Conservation (phyloP, 768 basidiomycete species). For the Coprinellus micaceus region DNA sequence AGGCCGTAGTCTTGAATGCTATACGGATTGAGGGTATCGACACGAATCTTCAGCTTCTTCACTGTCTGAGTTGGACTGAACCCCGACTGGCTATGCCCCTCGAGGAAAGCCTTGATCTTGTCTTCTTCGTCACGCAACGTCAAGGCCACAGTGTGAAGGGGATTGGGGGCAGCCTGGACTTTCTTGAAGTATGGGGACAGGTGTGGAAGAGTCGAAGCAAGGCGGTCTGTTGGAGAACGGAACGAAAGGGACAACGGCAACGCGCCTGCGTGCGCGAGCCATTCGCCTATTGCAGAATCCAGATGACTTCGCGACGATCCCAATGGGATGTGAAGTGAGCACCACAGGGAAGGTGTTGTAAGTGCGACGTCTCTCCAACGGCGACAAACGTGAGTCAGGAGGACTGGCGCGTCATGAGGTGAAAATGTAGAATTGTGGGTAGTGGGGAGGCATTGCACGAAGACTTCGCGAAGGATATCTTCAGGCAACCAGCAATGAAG, state of each 20-base stretch:
- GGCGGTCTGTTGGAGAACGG: too few relatives aligned
- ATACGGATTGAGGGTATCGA: neutral
- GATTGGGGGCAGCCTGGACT: too few relatives aligned
- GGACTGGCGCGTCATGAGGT: constrained; percentile 5
- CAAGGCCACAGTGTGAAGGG: too few relatives aligned
- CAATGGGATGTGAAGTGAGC: constrained; percentile 1
- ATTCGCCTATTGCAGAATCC: neutral
- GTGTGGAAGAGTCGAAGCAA: too few relatives aligned
- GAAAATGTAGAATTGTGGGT: constrained; percentile 5
- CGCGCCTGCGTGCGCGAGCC: neutral
- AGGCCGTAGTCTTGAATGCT: too few relatives aligned
- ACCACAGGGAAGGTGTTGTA: constrained; percentile 6
- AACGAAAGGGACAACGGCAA: neutral
- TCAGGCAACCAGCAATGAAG: constrained; percentile 1
- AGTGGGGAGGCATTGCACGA: constrained; percentile 10
- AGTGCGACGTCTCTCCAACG: constrained; percentile 9
- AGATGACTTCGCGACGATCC: too few relatives aligned
- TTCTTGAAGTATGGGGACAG: too few relatives aligned
- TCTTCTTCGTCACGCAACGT: too few relatives aligned
- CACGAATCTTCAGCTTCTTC: neutral
- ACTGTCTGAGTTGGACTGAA: neutral
- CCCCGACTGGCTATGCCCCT: too few relatives aligned
- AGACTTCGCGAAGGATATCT: constrained; percentile 9
- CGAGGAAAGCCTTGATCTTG: too few relatives aligned
- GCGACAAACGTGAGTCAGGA: constrained; percentile 8